Base-by-base conservation (phyloP, 2,329 filamentous ascomycete genomes). In the Fusarium sp. region DNA sequence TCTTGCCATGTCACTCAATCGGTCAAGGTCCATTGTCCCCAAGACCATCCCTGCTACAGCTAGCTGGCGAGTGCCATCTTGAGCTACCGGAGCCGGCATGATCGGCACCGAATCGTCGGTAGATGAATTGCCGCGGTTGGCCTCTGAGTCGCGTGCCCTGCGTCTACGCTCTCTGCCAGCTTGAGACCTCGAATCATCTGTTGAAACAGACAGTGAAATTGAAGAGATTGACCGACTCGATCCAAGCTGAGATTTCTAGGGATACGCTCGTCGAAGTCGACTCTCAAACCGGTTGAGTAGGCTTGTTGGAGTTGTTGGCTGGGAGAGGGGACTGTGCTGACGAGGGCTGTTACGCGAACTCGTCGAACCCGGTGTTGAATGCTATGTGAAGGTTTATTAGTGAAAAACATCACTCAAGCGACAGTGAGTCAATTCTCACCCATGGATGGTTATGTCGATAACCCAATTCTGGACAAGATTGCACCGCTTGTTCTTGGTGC, bases 1-100 rank as follows among this genome's bases (percentile, higher is more conserved):
- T 51, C 73, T 72, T 21, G 77, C 75, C 65, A 70, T 72, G 45
- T 56, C 40, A 50, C 75, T 78, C 52, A 79, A 57, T n/a, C 76
- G 73, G 34, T 80, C 78, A 34, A 80, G 62, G n/a, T 79, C 73
- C 24, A 67, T 66, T 33, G 73, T 72, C 33, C 76, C 78, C 65
- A 79, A 43, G 19, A 73, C 58, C 44, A 76, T 58, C 21, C 74
- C 74, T 8, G 75, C 76, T 57, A 73, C 61, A 31, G 64, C 76
- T 45, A 77, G 58, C 9, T 74, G 73, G 31, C 65, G 68, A 26
- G 73, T 69, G 28, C 70, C 69, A 36, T 73, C 64, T 14, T 64
- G 67, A 7, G 49, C 67, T 19, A 39, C 54, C 28, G 72, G 70
- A 57, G 69, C 72, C 50, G 70, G 65, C 26, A 64, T 54, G 28